Evolutionary conservation across 2,329 filamentous ascomycete genomes (phyloP), one percentile per base, ranked within the genome.

Genomic region (Botrytis aclada): DNA sequence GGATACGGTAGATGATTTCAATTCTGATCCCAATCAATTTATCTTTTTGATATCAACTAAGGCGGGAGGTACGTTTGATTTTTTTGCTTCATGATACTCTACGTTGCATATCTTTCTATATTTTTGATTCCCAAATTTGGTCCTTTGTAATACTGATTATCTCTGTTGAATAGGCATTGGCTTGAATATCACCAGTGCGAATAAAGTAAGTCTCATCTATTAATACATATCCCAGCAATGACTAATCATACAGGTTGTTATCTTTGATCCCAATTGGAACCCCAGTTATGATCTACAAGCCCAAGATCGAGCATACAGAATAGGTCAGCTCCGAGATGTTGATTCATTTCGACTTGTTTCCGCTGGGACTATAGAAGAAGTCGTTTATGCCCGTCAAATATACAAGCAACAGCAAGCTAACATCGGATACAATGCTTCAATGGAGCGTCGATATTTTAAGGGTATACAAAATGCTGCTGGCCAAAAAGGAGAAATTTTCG

Each of bases 401-500:
- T 99, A 99, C 86, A 99, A 99, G 82, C 96, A 99, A 80, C 96
- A 99, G 79, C 96, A 98, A 83, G 95, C 96, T 39, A 98, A 98
- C 79, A 98, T 99, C 73, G 96, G 93, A 0, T 98, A 99, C 82
- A 97, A 91, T 47, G 96, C 96, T 0, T 97, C 93, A 0, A 92
- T 91, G 8, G 96, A 99, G 82, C 90, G 96, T 5, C 90, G 96
- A 2, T 99, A 99, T 82, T 99, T 99, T 84, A 94, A 92, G 77
- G 96, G 96, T 58, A 93, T 98, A 0, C 95, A 98, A 82, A 92
- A 97, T 75, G 89, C 93, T 76, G 89, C 89, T 37, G 88, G 89
- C 41, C 90, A 95, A 76, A 95, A 95, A 77, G 96, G 96, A 25
- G 96, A 99, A 81, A 93, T 99, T 34, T 99, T 99, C 77, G 96